Base-by-base conservation (phyloP, 345 rosid species). In the Gossypium bickii region DNA sequence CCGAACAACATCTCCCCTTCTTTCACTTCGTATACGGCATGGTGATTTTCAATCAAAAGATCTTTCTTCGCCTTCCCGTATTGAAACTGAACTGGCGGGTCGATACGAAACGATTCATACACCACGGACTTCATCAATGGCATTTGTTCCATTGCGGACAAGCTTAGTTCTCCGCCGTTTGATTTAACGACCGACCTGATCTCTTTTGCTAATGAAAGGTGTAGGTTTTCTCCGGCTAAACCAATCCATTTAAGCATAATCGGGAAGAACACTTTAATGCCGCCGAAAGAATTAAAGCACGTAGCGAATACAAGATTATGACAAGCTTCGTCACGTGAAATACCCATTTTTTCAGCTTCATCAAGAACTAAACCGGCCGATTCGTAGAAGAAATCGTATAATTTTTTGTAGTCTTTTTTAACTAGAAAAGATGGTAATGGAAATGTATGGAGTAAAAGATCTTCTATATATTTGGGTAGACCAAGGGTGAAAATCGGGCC, bases 271-370 rank as follows among this genome's bases (percentile, higher is more conserved):
- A 89, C 5, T 51, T 80, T 92, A 84, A 94, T 82, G 17, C 98
- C 98, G 6, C 97, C 98, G 76, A 86, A 92, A 13, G 97, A 80
- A 76, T 94, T 94, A 69, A 94, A 94, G 80, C 98, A 94, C 22
- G 97, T 88, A 76, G 92, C 80, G 83, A 94, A 94, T 43, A 92
- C 52, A 17, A 94, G 78, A 71, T 94, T 94, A 79, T 94, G 97
- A 76, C 89, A 80, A 0, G 97, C 97, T 78, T 94, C 97, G 17
- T 90, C 98, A 7, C 90, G 74, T 3, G 97, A 87, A 68, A 94
- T 76, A 4, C 93, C 97, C 66, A 87, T 15, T 16, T 72, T 78
- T 76, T 88, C 93, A 6, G 97, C 98, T 65, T 92, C 95, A 13
- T 78, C 89, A 34, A 87, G 93, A n/a, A 92, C 62, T 7, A 74